Percentiles rank a stretch among this genome's conserved stretches.
phyloP scores from a whole-genome alignment of 2,329 filamentous ascomycete genomes.

The Fusarium armeniacum region DNA sequence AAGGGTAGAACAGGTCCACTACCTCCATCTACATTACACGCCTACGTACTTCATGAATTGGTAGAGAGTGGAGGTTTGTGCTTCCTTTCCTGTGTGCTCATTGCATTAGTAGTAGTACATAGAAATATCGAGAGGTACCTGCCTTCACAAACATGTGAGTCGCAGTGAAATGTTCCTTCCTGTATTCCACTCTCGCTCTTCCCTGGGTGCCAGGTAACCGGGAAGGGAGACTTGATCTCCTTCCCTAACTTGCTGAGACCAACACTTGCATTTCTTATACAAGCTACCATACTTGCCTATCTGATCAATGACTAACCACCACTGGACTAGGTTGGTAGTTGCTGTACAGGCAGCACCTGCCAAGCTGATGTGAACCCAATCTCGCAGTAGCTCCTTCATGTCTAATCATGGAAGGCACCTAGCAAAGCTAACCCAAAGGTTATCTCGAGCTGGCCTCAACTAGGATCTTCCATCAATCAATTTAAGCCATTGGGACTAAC shows the following conservation, averaged over 20 bases:
- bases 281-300: neutral
- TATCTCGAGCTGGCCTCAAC: neutral
- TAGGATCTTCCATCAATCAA: neutral
- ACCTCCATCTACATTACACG: neutral
- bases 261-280: slow-evolving; percentile 13
- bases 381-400: slow-evolving; percentile 6
- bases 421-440: slow-evolving; percentile 1
- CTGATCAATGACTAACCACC: neutral
- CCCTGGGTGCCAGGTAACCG: neutral
- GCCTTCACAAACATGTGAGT: neutral
- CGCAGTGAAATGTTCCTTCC: neutral
- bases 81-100: slow-evolving; percentile 11
- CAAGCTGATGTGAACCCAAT: slow-evolving; percentile 6
- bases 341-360: neutral
- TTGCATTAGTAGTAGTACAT: no score
- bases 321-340: neutral
- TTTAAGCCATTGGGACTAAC: neutral
- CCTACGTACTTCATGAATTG: neutral
- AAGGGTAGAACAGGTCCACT: neutral
- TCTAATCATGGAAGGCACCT: slow-evolving; percentile 14
- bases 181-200: neutral
- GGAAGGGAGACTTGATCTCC: neutral
- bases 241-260: slow-evolving; percentile 9
- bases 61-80: slow-evolving; percentile 5
- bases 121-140: neutral